A percentile compares a stretch with the other conserved stretches of the same genome.
These are phyloP conservation scores for Elongisporangium prolatum DNA, from an alignment of 352 stramenopile genomes.

Conservation along the genomic window DNA sequence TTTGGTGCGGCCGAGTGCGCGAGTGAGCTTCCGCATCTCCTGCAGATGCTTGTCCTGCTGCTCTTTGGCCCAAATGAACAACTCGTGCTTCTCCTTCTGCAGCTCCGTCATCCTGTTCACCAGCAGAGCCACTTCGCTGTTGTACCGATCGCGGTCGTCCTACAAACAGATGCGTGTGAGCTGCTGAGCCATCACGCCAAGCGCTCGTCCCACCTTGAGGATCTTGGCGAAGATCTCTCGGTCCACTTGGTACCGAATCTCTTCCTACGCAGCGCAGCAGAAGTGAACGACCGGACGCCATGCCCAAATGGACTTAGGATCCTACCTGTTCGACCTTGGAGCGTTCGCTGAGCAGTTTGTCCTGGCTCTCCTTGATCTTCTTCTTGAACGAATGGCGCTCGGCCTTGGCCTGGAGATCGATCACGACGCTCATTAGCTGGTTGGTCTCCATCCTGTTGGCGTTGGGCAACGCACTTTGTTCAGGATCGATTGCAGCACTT, in stretches of 20 bases:
- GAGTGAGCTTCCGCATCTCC: conserved; percentile 81
- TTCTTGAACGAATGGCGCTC: conserved; percentile 80
- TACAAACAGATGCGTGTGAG: conserved; percentile 8
- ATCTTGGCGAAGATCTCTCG: conserved; percentile 85
- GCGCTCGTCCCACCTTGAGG: conserved; percentile 36
- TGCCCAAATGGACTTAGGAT: too few species aligned
- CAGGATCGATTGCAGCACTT: conserved; percentile 65
- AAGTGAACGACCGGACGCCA: too few species aligned
- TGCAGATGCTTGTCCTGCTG: conserved; percentile 72
- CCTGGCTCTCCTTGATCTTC: conserved; percentile 65
- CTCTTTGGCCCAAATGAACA: conserved; percentile 65
- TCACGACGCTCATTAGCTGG: too few species aligned
- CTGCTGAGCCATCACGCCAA: too few species aligned
- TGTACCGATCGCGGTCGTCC: conserved; percentile 77
- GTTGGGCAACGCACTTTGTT: conserved; percentile 36
- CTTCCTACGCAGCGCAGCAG: conserved; percentile 28
- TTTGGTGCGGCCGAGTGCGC: conserved; percentile 51
- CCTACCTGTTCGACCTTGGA: conserved; percentile 71
- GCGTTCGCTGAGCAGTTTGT: conserved; percentile 44
- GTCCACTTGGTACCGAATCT: conserved; percentile 76
- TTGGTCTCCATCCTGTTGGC: too few species aligned
- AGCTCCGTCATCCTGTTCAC: conserved; percentile 60
- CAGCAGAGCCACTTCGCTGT: conserved; percentile 63
- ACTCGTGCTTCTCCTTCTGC: conserved; percentile 68
- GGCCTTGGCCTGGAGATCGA: conserved; percentile 48